Conservation (phyloP, 2,329 filamentous ascomycete species). For the Calonectria crousiana region DNA sequence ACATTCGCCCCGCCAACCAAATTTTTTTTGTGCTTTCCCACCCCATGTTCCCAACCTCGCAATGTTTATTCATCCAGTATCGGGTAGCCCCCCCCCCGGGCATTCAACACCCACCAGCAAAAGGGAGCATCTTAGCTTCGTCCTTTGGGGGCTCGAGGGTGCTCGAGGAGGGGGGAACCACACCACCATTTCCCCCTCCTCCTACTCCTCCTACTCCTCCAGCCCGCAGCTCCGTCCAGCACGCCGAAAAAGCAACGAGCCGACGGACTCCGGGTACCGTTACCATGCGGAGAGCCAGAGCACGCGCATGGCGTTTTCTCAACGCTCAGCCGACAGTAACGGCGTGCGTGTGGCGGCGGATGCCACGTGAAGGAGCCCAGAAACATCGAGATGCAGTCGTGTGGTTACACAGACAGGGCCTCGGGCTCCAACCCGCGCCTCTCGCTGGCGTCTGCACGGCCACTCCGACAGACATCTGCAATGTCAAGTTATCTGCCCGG, state of each 20-base stretch:
- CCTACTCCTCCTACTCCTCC: neutral
- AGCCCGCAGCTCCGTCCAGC: neutral
- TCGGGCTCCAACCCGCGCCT: slow-evolving; percentile 17
- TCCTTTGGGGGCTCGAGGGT: slow-evolving; percentile 1
- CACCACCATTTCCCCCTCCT: neutral
- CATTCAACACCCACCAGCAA: slow-evolving; percentile 13
- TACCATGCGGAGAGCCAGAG: slow-evolving; percentile 1
- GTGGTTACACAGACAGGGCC: slow-evolving; percentile 28
- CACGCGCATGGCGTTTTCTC: slow-evolving; percentile 3
- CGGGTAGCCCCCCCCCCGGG: neutral
- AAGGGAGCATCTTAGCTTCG: slow-evolving; percentile 2
- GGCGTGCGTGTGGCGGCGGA: slow-evolving; percentile 9
- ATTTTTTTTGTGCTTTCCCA: neutral
- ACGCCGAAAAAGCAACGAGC: neutral
- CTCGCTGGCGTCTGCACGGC: slow-evolving; percentile 18
- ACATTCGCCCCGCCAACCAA: neutral
- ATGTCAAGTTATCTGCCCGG: slow-evolving; percentile 13
- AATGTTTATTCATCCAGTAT: neutral
- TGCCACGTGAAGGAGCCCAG: slow-evolving; percentile 28
- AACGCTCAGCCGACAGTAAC: slow-evolving; percentile 19
- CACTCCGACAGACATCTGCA: slow-evolving; percentile 13
- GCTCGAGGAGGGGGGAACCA: slow-evolving; percentile 5
- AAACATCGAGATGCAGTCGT: slow-evolving; percentile 31
- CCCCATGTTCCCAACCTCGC: slow-evolving; percentile 5
- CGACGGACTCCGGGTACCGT: neutral